Base-by-base conservation (phyloP, 192 early-diverging fungal genomes). In the Coemansia sp. region DNA sequence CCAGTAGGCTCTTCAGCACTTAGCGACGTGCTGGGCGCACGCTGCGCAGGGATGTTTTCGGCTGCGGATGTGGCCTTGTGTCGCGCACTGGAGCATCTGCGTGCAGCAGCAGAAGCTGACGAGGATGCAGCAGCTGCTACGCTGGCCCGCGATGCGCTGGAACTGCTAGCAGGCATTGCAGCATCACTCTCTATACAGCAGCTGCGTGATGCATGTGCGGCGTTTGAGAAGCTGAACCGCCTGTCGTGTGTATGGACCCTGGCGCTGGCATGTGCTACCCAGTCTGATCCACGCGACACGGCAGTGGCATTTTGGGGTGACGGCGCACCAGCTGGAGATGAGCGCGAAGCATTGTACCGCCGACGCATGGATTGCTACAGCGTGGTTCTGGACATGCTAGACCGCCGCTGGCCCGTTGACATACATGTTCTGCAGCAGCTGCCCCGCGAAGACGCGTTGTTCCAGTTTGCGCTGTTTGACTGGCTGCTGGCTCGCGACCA, bases 401-500 rank as follows among this genome's bases (percentile, higher is more conserved):
- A 72, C 37, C 59, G 64, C 26, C 56, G 61, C 40, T 33, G 60
- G 2, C 47, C 33, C 10, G 21, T 63, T 5, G 65, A 58, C n/a
- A 48, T 37, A 4, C 35, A 45, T 11, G 43, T 20, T 12, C 50
- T 76, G 5, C n/a, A 50, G 12, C 21, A 75, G 30, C 73, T 88
- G 48, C 63, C 70, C 4, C 65, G 61, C 37, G 66, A 79, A 28
- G 88, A 90, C 49, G 61, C 60, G 0, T 61, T 83, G 35, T 90
- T 90, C 79, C 86, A 88, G 37, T 80, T 82, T 50, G 59, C 57
- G n/a, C 69, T 88, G 5, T 89, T 83, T 50, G 79, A 86, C 28
- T 87, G 83, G 86, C 64, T 89, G 31, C 59, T 90, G 44, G 70
- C 61, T 2, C 65, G 74, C 35, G 70, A 54, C 26, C 67, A 72